These are phyloP conservation scores for Populus simonii DNA, from an alignment of 345 rosid genomes.

Conservation along the genomic window DNA sequence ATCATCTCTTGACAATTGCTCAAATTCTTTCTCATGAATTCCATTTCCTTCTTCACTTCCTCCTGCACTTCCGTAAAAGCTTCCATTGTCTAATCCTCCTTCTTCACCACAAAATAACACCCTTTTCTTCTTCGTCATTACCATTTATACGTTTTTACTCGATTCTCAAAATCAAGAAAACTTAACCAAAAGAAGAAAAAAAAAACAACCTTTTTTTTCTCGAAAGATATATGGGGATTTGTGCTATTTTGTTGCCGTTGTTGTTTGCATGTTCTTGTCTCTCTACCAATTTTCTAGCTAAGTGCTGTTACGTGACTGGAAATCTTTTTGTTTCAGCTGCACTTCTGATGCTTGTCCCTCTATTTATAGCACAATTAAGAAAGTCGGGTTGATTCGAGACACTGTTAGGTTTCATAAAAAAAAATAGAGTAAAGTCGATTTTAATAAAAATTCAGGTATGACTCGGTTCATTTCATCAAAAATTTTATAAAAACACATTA, in stretches of 20 bases:
- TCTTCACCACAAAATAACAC: conserved; percentile 6
- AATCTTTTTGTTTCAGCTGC: background rate
- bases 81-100: background rate
- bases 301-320: conserved; percentile 1
- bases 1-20: conserved; percentile 36
- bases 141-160: background rate
- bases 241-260: background rate
- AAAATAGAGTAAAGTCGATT: too few relatives aligned
- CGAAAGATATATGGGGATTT: background rate
- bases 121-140: background rate
- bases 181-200: background rate
- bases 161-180: background rate
- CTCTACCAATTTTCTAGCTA: background rate
- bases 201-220: background rate
- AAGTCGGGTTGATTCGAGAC: too few relatives aligned
- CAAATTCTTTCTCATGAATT: conserved; percentile 8
- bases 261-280: background rate
- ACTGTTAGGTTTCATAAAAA: too few relatives aligned
- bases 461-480: too few relatives aligned
- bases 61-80: background rate
- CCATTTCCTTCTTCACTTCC: background rate
- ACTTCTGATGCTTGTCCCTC: background rate
- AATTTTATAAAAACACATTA: too few relatives aligned
- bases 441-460: too few relatives aligned
- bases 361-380: background rate